Evolutionary conservation across 2,329 filamentous ascomycete genomes (phyloP).

Genomic region (Elsinoe ampelina): DNA sequence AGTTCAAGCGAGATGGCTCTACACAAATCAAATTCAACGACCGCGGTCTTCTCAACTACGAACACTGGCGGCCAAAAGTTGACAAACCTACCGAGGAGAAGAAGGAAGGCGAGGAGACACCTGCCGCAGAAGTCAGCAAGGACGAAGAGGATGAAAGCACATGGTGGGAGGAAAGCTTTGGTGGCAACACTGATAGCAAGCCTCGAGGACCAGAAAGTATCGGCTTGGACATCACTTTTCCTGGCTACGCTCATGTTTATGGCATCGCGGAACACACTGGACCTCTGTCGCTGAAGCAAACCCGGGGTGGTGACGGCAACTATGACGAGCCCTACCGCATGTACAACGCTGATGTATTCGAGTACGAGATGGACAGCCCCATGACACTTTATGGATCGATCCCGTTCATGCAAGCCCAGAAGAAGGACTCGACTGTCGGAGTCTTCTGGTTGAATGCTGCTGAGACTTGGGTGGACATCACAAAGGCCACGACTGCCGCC

Average conservation of each 20-base stretch:
- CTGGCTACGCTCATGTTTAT: slow-evolving; percentile 83
- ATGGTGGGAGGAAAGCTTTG: slow-evolving; percentile 97
- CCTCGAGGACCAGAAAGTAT: slow-evolving; percentile 91
- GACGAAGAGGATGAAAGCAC: slow-evolving; percentile 68
- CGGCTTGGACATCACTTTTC: slow-evolving; percentile 82
- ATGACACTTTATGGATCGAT: slow-evolving; percentile 99
- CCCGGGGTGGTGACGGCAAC: slow-evolving; percentile 75
- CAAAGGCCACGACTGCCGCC: slow-evolving; percentile 62
- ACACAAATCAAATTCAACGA: slow-evolving; percentile 84
- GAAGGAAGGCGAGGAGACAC: slow-evolving; percentile 40
- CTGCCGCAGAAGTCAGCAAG: slow-evolving; percentile 32
- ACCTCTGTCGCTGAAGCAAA: slow-evolving; percentile 78
- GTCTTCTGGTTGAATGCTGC: slow-evolving; percentile 97
- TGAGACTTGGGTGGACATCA: slow-evolving; percentile 94
- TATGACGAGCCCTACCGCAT: slow-evolving; percentile 85
- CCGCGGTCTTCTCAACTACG: slow-evolving; percentile 80
- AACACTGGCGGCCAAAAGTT: slow-evolving; percentile 87
- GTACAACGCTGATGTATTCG: slow-evolving; percentile 96
- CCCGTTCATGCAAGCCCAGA: slow-evolving; percentile 95
- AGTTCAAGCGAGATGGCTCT: slow-evolving; percentile 75
- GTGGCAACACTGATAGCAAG: slow-evolving; percentile 89
- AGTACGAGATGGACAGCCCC: slow-evolving; percentile 92
- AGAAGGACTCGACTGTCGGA: slow-evolving; percentile 84
- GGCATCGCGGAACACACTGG: slow-evolving; percentile 92
- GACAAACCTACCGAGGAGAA: slow-evolving; percentile 54